Evolutionary conservation across 108 stramenopile species (phyloP), one percentile per base, ranked within the genome.

Genomic region (Parietichytrium sp.): DNA sequence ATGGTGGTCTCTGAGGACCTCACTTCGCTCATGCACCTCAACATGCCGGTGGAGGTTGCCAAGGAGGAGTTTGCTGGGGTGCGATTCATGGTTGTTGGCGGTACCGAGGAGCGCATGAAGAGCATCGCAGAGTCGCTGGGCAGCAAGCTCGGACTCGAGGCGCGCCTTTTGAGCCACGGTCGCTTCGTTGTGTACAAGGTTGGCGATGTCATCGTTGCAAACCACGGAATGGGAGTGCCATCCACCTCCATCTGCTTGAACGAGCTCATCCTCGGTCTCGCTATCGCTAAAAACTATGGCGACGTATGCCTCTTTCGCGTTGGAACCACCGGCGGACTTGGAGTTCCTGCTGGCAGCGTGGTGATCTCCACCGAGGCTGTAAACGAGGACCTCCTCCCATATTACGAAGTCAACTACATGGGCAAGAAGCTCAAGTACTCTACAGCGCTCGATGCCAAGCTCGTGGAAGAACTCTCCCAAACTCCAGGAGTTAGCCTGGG

Each of bases 191-290:
- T 45, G 16, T 72, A 72, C 61, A 72, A 72, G 42, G 61, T 72
- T 6, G 61, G 61, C 13, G 38, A 33, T n/a, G 61, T 72, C 42
- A 27, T 72, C 25, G 42, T 72, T 6, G 61, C 25, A 7, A 72
- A 72, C 33, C 61, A 72, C 20, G 61, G 61, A 16, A 72, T 72
- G 61, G 61, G 61, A n/a, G 61, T 42, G 10, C 61, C 61, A 20
- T 72, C 61, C 13, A 42, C 45, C 10, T 45, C 38, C 42, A 72
- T 72, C 45, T 25, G 36, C 38, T 1, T 72, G 0, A 72, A 72
- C 20, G 61, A 72, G 20, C 61, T 72, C 15, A 20, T 72, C 29
- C 36, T 72, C 38, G 61, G 38, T 31, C 61, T 72, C n/a, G 38
- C 38, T 27, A 47, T 72, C n/a, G 61, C 61, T 42, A 7, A 25